Evolutionary conservation across 2,329 filamentous ascomycete species (phyloP).

Genomic region (Pyrenophora tritici-repentis): DNA sequence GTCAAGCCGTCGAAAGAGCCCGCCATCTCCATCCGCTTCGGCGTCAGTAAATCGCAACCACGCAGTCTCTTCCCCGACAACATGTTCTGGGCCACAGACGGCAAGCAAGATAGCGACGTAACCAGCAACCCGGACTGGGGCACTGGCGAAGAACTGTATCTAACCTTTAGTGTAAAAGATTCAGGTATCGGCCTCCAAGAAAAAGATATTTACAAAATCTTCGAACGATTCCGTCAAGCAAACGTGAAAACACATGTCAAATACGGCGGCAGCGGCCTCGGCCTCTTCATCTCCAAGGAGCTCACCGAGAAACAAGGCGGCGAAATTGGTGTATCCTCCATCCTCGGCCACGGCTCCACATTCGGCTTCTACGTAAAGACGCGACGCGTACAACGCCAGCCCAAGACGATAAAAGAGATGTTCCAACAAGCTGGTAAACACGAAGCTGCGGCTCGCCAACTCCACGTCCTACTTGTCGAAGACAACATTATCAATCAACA

Average conservation of each 20-base stretch:
- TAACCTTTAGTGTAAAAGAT: slow-evolving; percentile 47
- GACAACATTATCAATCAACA: slow-evolving; percentile 49
- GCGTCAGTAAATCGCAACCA: slow-evolving; percentile 36
- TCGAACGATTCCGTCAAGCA: slow-evolving; percentile 45
- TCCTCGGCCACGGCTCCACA: slow-evolving; percentile 45
- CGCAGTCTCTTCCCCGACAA: slow-evolving; percentile 31
- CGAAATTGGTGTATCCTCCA: slow-evolving; percentile 52
- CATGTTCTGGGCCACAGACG: slow-evolving; percentile 41
- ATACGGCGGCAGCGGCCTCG: slow-evolving; percentile 53
- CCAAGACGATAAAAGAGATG: slow-evolving; percentile 10
- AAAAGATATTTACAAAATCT: slow-evolving; percentile 48
- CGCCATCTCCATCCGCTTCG: slow-evolving; percentile 47
- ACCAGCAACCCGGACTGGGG: slow-evolving; percentile 44
- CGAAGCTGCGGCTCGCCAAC: slow-evolving; percentile 8
- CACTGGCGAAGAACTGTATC: slow-evolving; percentile 46
- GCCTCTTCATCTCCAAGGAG: slow-evolving; percentile 54
- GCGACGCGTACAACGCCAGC: slow-evolving; percentile 25
- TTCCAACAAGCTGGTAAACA: slow-evolving; percentile 7
- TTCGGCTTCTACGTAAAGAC: slow-evolving; percentile 54
- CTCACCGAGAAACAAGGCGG: slow-evolving; percentile 53
- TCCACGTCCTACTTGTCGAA: slow-evolving; percentile 45
- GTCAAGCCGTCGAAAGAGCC: slow-evolving; percentile 46
- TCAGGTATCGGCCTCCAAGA: slow-evolving; percentile 49
- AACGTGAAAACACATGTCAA: slow-evolving; percentile 46
- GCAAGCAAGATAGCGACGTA: slow-evolving; percentile 26